These are phyloP conservation scores for Aspergillus glaucus DNA, from an alignment of 2,329 filamentous ascomycete species.

Conservation along the genomic window DNA sequence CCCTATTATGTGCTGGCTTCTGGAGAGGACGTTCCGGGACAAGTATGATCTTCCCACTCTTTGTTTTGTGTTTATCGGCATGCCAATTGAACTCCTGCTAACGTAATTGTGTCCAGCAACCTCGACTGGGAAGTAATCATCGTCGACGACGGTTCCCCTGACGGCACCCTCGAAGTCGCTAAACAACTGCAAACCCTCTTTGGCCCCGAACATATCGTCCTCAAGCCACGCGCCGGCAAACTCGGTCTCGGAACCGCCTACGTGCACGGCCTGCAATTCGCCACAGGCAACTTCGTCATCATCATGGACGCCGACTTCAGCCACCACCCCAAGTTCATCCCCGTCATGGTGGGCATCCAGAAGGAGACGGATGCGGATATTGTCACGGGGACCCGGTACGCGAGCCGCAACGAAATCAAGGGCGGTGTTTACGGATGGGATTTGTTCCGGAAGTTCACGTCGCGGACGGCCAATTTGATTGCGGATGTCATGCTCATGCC, in stretches of 20 bases:
- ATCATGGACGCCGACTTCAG: slow-evolving; percentile 99
- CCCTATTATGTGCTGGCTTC: slow-evolving; percentile 89
- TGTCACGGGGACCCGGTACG: slow-evolving; percentile 92
- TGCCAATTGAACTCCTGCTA: neutral
- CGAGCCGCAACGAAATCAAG: slow-evolving; percentile 54
- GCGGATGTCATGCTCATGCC: slow-evolving; percentile 90
- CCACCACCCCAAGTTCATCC: slow-evolving; percentile 98
- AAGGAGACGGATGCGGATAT: slow-evolving; percentile 80
- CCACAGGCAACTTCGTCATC: slow-evolving; percentile 89
- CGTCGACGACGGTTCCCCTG: slow-evolving; percentile 95
- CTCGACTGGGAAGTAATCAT: slow-evolving; percentile 97
- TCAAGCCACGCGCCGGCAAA: slow-evolving; percentile 87
- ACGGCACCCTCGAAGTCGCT: slow-evolving; percentile 87
- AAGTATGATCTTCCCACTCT: slow-evolving; percentile 51
- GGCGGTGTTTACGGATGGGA: slow-evolving; percentile 96
- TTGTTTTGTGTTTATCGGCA: neutral
- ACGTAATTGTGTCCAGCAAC: slow-evolving; percentile 52
- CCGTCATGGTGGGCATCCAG: slow-evolving; percentile 82
- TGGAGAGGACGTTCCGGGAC: slow-evolving; percentile 86
- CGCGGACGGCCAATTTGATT: slow-evolving; percentile 81
- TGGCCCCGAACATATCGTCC: slow-evolving; percentile 64
- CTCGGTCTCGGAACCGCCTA: slow-evolving; percentile 96
- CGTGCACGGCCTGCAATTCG: slow-evolving; percentile 87
- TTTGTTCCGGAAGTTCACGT: slow-evolving; percentile 69
- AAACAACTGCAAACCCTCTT: slow-evolving; percentile 85